These are phyloP conservation scores for Coelastrella sp. DNA, from an alignment of 139 green algal species.

Conservation along the genomic window DNA sequence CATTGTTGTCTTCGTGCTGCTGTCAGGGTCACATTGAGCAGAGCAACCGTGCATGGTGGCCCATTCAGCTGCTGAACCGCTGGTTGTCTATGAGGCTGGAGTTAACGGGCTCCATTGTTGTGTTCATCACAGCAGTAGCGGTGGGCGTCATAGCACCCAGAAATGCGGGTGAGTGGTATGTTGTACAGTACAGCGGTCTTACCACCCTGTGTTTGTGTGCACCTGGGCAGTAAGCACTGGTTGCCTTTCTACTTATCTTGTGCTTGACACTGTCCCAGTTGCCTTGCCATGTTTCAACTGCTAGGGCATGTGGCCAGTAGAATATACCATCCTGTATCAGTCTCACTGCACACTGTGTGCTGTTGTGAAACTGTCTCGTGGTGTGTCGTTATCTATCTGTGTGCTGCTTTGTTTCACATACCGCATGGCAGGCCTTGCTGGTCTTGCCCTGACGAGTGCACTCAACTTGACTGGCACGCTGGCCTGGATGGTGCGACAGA, in stretches of 20 bases:
- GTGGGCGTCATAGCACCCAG: conserved; percentile 72
- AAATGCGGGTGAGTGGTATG: conserved; percentile 57
- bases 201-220: too few relatives aligned
- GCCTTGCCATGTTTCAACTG: too few relatives aligned
- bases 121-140: conserved; percentile 62
- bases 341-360: too few relatives aligned
- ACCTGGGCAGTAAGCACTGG: too few relatives aligned
- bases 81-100: conserved; percentile 96
- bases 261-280: too few relatives aligned
- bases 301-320: too few relatives aligned
- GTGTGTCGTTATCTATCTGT: too few relatives aligned
- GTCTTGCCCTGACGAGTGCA: conserved; percentile 90
- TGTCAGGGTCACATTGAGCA: conserved; percentile 65
- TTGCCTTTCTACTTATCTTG: too few relatives aligned
- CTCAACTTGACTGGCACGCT: conserved; percentile 90
- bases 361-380: too few relatives aligned
- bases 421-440: conserved; percentile 80
- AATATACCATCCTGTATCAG: too few relatives aligned
- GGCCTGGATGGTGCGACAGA: conserved; percentile 88
- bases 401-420: too few relatives aligned
- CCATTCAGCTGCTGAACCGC: conserved; percentile 85
- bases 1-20: background rate
- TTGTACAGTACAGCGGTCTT: too few relatives aligned
- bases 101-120: conserved; percentile 82
- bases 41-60: conserved; percentile 83